Percentiles rank a stretch among this genome's conserved stretches.
phyloP scores from a whole-genome alignment of 441 rosid genomes.

The Corymbia calophylla region DNA sequence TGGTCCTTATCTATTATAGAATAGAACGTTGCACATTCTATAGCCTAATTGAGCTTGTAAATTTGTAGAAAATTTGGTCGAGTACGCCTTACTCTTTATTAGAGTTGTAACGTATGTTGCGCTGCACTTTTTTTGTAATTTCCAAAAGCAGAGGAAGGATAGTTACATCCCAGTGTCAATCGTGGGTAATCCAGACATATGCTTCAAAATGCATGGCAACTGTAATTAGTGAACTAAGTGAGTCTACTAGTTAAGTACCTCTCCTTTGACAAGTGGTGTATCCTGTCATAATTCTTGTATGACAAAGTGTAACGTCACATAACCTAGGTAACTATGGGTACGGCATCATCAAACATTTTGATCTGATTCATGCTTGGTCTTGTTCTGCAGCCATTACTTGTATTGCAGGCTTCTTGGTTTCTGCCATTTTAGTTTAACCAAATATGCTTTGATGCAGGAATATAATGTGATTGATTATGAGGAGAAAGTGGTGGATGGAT shows the following conservation, averaged over 20 bases:
- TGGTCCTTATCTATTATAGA: background rate
- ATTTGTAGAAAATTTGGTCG: background rate
- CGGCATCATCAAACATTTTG: background rate
- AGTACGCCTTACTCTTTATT: background rate
- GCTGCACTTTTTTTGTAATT: background rate
- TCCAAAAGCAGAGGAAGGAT: background rate
- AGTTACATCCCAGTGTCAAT: background rate
- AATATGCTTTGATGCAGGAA: conserved; percentile 35
- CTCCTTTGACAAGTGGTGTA: background rate
- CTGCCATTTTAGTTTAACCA: background rate
- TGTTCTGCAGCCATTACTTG: background rate
- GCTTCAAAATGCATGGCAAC: background rate
- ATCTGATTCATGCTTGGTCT: background rate
- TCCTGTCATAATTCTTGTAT: background rate
- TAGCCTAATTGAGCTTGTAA: background rate
- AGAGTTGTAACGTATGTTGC: background rate
- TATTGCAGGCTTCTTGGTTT: background rate
- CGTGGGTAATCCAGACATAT: background rate
- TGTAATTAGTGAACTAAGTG: background rate
- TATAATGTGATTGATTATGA: conserved; percentile 90
- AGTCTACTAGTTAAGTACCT: background rate
- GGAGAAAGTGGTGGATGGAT: conserved; percentile 85
- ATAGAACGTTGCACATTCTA: background rate
- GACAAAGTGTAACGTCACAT: background rate
- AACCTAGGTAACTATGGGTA: background rate